Evolutionary conservation across 2,329 filamentous ascomycete species (phyloP).

Genomic region (Colletotrichum viniferum): DNA sequence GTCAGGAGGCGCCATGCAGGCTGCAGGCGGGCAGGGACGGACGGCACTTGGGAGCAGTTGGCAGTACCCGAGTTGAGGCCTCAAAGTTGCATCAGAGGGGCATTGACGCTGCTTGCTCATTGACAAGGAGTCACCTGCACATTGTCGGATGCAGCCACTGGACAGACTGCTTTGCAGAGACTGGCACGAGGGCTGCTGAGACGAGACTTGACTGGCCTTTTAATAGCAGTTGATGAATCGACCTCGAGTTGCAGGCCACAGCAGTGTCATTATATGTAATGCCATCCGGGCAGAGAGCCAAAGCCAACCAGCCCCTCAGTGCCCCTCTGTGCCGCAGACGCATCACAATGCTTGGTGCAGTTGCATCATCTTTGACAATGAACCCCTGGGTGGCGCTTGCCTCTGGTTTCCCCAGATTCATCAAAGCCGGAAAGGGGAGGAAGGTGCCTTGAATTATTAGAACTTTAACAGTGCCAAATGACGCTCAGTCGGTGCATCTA

Average conservation of each 20-base stretch:
- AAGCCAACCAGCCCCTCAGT: neutral
- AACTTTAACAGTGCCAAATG: neutral
- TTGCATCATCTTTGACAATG: neutral
- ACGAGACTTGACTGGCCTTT: neutral
- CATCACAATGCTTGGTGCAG: neutral
- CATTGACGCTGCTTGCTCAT: neutral
- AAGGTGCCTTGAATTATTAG: neutral
- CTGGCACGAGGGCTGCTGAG: neutral
- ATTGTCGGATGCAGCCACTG: neutral
- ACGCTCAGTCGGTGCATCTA: neutral
- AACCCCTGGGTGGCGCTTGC: neutral
- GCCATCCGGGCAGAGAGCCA: neutral
- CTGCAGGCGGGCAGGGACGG: neutral
- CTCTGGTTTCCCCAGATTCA: neutral
- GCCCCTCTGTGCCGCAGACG: neutral
- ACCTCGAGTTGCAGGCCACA: neutral
- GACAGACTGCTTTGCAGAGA: neutral
- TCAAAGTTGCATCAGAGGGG: neutral
- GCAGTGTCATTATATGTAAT: neutral
- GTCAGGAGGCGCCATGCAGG: neutral
- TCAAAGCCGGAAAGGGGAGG: neutral
- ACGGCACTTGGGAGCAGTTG: neutral
- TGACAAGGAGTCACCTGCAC: constrained; percentile 6
- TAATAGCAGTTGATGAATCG: neutral
- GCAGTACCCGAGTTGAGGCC: neutral